Conservation (phyloP, 371 early-diverging fungal species). For the Gilbertella persicaria region DNA sequence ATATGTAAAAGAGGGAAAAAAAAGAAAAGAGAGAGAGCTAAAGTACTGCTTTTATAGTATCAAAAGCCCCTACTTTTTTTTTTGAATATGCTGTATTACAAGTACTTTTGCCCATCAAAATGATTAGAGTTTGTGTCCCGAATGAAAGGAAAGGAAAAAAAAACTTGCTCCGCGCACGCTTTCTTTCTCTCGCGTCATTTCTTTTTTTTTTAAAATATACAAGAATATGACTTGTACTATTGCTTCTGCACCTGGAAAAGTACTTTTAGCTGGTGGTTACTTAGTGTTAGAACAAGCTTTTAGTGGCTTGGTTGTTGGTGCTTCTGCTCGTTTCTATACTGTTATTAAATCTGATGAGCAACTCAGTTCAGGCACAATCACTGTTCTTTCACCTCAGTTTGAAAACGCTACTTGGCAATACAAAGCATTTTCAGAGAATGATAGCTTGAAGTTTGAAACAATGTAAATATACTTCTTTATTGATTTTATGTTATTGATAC, state of each 20-base stretch:
- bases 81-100: too few species aligned
- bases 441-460: slow-evolving; percentile 17
- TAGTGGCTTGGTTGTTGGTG: slow-evolving; percentile 83
- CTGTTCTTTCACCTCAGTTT: slow-evolving; percentile 75
- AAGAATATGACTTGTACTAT: slow-evolving; percentile 27
- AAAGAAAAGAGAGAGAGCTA: not conserved
- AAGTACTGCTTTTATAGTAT: not conserved
- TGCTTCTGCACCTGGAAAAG: slow-evolving; percentile 94
- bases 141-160: not conserved
- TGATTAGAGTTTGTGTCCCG: too few species aligned
- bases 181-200: slow-evolving; percentile 2
- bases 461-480: slow-evolving; percentile 18
- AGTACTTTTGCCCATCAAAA: not conserved
- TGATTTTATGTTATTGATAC: not conserved
- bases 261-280: slow-evolving; percentile 93
- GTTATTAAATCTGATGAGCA: slow-evolving; percentile 41
- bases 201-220: slow-evolving; percentile 4
- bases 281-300: slow-evolving; percentile 84
- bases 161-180: not conserved
- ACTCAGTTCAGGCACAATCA: slow-evolving; percentile 33
- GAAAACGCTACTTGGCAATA: slow-evolving; percentile 69
- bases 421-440: slow-evolving; percentile 24
- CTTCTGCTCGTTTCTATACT: slow-evolving; percentile 83
- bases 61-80: too few species aligned
- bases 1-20: not conserved